Percentiles rank a stretch among this genome's conserved stretches.
These are phyloP conservation scores for Hirschioporus abietinus DNA, from an alignment of 768 basidiomycete genomes.

Conservation along the genomic window DNA sequence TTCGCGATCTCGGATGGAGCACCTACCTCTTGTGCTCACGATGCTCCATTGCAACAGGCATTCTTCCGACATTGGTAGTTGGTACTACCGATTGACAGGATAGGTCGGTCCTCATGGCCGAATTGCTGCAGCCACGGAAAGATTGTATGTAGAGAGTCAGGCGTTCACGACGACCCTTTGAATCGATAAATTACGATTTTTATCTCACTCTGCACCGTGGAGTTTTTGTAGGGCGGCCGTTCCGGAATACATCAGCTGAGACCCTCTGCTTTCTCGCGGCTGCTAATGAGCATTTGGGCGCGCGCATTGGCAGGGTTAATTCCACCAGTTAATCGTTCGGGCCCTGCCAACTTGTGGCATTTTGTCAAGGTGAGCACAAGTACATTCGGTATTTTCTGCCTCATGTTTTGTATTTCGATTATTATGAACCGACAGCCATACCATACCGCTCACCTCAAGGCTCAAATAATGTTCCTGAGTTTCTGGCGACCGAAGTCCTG, in stretches of 20 bases:
- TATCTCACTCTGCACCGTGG: neutral
- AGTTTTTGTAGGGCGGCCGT: neutral
- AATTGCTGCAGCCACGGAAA: neutral
- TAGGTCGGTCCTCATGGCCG: neutral
- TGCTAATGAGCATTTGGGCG: neutral
- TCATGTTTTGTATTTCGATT: neutral
- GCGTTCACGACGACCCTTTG: neutral
- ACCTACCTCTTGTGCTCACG: neutral
- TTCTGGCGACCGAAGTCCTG: neutral
- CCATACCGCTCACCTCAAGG: constrained; percentile 1
- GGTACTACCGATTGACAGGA: neutral
- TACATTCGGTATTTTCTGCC: neutral
- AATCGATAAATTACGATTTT: neutral
- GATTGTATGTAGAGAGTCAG: neutral
- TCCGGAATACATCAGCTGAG: neutral
- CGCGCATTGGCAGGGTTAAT: too few species aligned
- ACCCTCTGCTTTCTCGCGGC: neutral
- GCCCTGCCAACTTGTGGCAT: neutral
- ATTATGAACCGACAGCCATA: neutral
- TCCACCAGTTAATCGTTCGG: too few species aligned
- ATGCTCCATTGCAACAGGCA: neutral
- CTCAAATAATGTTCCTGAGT: neutral
- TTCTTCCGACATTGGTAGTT: neutral
- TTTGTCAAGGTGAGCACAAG: neutral
- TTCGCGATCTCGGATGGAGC: neutral